Base-by-base conservation (phyloP, 768 basidiomycete species). In the Lactarius indigo region DNA sequence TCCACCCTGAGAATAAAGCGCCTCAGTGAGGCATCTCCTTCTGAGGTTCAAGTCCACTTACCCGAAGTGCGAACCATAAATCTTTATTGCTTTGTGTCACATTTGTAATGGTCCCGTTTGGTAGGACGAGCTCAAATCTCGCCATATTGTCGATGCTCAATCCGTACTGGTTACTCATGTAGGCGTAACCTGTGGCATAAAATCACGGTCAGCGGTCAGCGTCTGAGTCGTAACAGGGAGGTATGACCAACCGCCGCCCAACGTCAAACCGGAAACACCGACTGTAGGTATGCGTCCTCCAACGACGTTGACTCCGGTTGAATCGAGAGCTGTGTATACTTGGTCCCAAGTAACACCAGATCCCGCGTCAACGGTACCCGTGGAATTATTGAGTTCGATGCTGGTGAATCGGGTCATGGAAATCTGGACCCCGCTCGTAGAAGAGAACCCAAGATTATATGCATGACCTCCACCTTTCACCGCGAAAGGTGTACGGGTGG, bases 131-230 rank as follows among this genome's bases (percentile, higher is more conserved):
- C 57, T 75, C 59, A 15, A 68, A 72, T 31, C 61, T 71, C 18
- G 59, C 64, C 31, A 80, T 57, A 60, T 77, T 79, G 68, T 80
- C 79, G 20, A 42, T 20, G 1, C 18, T 20, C 5, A 42, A 42
- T 42, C 42, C 42, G 42, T 42, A 42, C 20, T 42, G 42, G 8
- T 20, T 42, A 20, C 42, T 42, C 42, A 3, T 42, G 18, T 20
- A 20, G 18, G 42, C 18, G 20, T 42, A 42, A 7, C 42, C 42
- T 42, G 41, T 17, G 18, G 20, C 42, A 20, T 3, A 8, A 20
- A 20, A 42, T 42, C 42, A 42, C n/a, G n/a, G 42, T 3, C 42
- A 42, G 42, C 18, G 20, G 18, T 42, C 20, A 9, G 20, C 1
- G 20, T n/a, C n/a, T n/a, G n/a, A n/a, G n/a, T 42, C 18, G 8